phyloP scores from a whole-genome alignment of 371 early-diverging fungal genomes.

The Smittium culicis region DNA sequence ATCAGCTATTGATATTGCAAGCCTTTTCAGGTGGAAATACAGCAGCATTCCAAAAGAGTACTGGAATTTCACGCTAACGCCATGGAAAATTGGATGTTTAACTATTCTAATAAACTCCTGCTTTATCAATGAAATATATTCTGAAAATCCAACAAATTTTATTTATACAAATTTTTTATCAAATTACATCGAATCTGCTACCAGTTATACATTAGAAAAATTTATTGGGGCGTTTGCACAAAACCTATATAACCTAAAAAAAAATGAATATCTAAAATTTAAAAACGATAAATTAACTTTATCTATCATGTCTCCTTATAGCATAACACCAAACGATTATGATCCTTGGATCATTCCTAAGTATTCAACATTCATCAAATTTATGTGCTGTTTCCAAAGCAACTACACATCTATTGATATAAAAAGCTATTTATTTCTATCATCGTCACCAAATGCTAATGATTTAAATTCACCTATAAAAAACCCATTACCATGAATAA shows the following conservation, averaged over 20 bases:
- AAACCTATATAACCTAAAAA: background rate
- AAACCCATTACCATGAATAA: no score
- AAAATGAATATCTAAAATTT: background rate
- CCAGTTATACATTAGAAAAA: background rate
- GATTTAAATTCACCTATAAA: no score
- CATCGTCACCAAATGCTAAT: no score
- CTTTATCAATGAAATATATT: background rate
- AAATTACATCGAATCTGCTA: background rate
- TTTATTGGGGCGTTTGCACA: background rate
- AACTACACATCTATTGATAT: background rate
- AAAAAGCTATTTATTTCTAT: background rate
- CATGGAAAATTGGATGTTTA: background rate
- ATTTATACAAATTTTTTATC: background rate
- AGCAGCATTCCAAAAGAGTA: background rate
- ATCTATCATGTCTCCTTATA: background rate
- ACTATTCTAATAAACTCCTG: background rate
- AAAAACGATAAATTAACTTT: background rate
- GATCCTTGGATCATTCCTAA: conserved; percentile 11
- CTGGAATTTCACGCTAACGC: background rate
- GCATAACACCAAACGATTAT: background rate
- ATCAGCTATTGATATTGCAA: background rate
- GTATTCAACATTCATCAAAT: background rate
- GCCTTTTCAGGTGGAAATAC: background rate
- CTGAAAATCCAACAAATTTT: background rate
- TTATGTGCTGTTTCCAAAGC: conserved; percentile 1